Conservation (phyloP, 2,329 filamentous ascomycete species). For the Didymella pinodella region DNA sequence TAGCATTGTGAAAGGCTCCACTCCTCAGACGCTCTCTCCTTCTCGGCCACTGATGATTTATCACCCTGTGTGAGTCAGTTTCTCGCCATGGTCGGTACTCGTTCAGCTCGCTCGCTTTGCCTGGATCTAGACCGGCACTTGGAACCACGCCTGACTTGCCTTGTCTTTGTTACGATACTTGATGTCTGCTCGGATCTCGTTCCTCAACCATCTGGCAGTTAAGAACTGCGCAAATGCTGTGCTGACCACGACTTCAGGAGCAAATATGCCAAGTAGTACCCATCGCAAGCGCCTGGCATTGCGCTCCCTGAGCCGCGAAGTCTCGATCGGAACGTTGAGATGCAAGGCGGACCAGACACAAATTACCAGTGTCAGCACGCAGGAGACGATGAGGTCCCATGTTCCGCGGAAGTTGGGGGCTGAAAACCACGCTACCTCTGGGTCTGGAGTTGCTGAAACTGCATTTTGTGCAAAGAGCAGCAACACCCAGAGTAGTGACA, state of each 20-base stretch:
- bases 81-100: neutral
- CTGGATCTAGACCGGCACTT: neutral
- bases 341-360: conserved; percentile 39
- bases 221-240: conserved; percentile 36
- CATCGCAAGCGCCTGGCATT: conserved; percentile 28
- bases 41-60: neutral
- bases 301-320: conserved; percentile 26
- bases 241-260: conserved; percentile 38
- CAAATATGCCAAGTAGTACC: conserved; percentile 35
- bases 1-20: conserved; percentile 35
- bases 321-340: conserved; percentile 31
- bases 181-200: conserved; percentile 29
- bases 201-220: conserved; percentile 30
- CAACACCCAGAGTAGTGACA: conserved; percentile 16
- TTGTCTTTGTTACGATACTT: conserved; percentile 24
- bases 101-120: neutral
- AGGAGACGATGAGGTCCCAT: conserved; percentile 32
- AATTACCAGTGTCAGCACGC: conserved; percentile 32
- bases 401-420: conserved; percentile 31
- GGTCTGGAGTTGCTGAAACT: conserved; percentile 9
- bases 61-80: neutral
- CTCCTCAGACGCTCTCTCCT: conserved; percentile 24
- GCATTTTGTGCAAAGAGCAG: conserved; percentile 16
- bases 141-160: neutral
- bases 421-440: conserved; percentile 29